Evolutionary conservation across 129 eudicot species (phyloP).

Genomic region (Artemisia tridentata): DNA sequence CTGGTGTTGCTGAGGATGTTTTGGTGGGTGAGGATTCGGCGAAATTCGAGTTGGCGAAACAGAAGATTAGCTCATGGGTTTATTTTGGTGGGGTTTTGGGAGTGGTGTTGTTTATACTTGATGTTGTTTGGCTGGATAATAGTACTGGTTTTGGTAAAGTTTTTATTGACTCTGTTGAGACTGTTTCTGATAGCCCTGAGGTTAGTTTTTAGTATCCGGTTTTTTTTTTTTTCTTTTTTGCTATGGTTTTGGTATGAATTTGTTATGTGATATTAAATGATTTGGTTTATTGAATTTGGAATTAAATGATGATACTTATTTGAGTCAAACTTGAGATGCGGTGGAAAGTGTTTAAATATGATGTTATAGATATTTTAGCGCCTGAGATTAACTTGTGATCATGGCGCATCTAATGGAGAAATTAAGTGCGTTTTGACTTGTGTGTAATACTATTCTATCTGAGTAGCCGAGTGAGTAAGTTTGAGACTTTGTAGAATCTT

Average conservation of each 20-base stretch:
- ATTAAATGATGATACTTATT: slow-evolving; percentile 10
- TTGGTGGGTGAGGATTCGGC: slow-evolving; percentile 95
- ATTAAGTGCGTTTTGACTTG: not conserved
- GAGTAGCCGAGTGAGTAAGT: not conserved
- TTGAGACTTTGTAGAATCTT: slow-evolving; percentile 4
- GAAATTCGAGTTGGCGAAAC: slow-evolving; percentile 62
- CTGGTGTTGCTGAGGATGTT: slow-evolving; percentile 36
- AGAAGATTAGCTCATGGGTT: slow-evolving; percentile 83
- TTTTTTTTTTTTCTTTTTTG: no score
- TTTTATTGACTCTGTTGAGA: slow-evolving; percentile 62
- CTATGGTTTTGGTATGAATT: no score
- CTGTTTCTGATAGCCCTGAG: slow-evolving; percentile 78
- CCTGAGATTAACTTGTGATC: not conserved
- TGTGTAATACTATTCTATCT: no score
- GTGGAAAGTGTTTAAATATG: not conserved
- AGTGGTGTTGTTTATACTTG: slow-evolving; percentile 64
- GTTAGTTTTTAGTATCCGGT: slow-evolving; percentile 33
- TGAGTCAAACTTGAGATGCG: slow-evolving; percentile 4
- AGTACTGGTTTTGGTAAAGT: slow-evolving; percentile 83
- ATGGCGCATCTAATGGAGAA: not conserved
- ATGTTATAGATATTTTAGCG: not conserved
- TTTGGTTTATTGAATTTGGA: not conserved
- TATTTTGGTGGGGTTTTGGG: slow-evolving; percentile 77
- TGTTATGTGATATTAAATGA: slow-evolving; percentile 5
- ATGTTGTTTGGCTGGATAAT: slow-evolving; percentile 86